These are phyloP conservation scores for Grosmannia penicillata DNA, from an alignment of 2,329 filamentous ascomycete species.

Conservation along the genomic window DNA sequence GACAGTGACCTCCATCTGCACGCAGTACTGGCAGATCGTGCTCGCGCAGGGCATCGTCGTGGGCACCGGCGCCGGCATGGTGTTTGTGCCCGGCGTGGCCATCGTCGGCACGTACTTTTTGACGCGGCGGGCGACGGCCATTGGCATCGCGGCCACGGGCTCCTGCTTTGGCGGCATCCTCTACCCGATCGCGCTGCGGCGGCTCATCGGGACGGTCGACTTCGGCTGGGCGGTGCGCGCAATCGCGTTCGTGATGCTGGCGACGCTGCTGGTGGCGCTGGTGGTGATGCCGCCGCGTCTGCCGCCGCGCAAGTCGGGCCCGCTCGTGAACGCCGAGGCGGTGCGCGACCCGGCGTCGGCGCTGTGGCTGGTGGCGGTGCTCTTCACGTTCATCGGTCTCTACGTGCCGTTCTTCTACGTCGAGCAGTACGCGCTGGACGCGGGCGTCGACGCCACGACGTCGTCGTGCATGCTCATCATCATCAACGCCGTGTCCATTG, in stretches of 20 bases:
- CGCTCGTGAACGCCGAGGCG: slow-evolving; percentile 19
- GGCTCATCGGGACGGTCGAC: slow-evolving; percentile 10
- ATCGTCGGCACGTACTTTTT: slow-evolving; percentile 22
- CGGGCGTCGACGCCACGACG: not conserved
- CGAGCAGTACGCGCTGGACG: slow-evolving; percentile 22
- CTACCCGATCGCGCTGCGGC: slow-evolving; percentile 13
- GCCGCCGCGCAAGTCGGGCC: not conserved
- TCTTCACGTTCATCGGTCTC: slow-evolving; percentile 28
- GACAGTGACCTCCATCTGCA: slow-evolving; percentile 30
- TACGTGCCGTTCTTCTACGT: slow-evolving; percentile 36
- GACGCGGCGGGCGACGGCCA: slow-evolving; percentile 7
- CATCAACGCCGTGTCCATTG: not conserved
- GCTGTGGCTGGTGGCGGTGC: slow-evolving; percentile 19
- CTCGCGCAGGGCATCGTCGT: slow-evolving; percentile 24
- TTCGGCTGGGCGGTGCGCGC: slow-evolving; percentile 14
- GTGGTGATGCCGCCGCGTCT: not conserved
- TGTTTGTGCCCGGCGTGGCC: slow-evolving; percentile 21
- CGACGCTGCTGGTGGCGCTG: not conserved
- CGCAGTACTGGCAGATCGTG: slow-evolving; percentile 26
- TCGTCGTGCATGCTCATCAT: not conserved
- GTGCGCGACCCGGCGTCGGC: slow-evolving; percentile 24
- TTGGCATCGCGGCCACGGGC: slow-evolving; percentile 13
- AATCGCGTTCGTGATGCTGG: slow-evolving; percentile 11
- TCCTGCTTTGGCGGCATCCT: slow-evolving; percentile 13
- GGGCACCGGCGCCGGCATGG: slow-evolving; percentile 21